Base-by-base conservation (phyloP, 2,329 filamentous ascomycete species). In the Ilyonectria sp. region DNA sequence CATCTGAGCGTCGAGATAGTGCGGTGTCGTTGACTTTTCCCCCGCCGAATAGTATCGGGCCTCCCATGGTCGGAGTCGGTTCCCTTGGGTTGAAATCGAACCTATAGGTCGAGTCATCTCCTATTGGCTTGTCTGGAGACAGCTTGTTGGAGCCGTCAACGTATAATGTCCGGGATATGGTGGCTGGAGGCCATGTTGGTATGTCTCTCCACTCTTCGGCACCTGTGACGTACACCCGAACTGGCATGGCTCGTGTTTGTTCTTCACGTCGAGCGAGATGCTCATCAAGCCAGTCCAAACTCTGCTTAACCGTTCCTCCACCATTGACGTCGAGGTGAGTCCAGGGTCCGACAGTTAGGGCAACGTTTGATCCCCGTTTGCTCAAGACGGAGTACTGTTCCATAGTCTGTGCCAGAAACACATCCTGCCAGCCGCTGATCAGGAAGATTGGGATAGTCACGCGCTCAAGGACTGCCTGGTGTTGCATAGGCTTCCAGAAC, bases 381-480 rank as follows among this genome's bases (percentile, higher is more conserved):
- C 17, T n/a, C 21, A 60, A 29, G 40, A 23, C 17, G 2, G n/a
- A 33, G 23, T 60, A 60, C 23, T 60, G 57, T 11, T 52, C 46
- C 57, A 60, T 44, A 19, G 57, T 60, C 23, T 60, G 46, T 4
- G 50, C 46, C 2, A 60, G 17, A 33, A 52, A 52, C 9, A 60
- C 35, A 17, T 60, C 57, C 21, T 26, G 46, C 46, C 46, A 49
- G 3, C 21, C 11, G 2, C 9, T 13, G 26, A 26, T 26, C 10
- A 49, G 15, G 9, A 49, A 7, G 6, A 49, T 26, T 6, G 21
- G 46, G 13, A 26, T 17, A 13, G 11, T 17, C 5, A 15, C 21
- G 6, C 15, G 26, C 4, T 49, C 46, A 49, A 49, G 46, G 5
- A 21, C 46, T 29, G 26, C 9, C 26, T 0, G 6, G 6, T 49